Conservation (phyloP, 345 rosid species). For the Moringa oleifera region DNA sequence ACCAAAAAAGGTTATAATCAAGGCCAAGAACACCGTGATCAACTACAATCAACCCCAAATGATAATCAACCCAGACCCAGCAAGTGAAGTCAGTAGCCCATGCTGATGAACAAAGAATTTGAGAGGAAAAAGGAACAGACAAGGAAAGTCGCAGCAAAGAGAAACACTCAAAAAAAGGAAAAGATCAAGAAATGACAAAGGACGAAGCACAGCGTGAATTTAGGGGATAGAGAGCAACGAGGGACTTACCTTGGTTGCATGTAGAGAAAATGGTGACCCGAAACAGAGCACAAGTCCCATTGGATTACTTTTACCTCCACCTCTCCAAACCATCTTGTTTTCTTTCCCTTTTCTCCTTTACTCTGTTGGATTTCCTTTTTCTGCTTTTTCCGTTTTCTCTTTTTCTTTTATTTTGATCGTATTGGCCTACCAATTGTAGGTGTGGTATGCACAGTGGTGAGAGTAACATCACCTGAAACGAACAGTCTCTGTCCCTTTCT, state of each 20-base stretch:
- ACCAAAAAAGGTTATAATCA: no score
- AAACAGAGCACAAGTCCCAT: neutral
- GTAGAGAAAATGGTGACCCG: slow-evolving; percentile 4
- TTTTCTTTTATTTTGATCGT: no score
- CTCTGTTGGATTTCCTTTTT: no score
- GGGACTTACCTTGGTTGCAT: slow-evolving; percentile 14
- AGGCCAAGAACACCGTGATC: neutral
- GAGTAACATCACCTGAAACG: neutral
- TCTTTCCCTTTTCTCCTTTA: neutral
- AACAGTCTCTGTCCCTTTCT: neutral
- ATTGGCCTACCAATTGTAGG: no score
- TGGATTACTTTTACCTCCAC: neutral
- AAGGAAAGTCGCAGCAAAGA: neutral
- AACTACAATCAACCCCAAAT: neutral
- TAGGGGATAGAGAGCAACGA: slow-evolving; percentile 11
- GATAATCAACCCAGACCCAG: neutral
- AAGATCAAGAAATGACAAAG: neutral
- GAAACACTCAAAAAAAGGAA: no score
- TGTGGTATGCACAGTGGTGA: no score
- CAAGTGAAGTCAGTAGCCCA: neutral
- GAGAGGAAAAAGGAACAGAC: neutral
- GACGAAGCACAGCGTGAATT: slow-evolving; percentile 8
- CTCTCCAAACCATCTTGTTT: neutral
- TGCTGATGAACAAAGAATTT: neutral
- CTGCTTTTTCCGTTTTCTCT: no score